phyloP scores from a whole-genome alignment of 768 basidiomycete species.

The Russula griseocarnosa region DNA sequence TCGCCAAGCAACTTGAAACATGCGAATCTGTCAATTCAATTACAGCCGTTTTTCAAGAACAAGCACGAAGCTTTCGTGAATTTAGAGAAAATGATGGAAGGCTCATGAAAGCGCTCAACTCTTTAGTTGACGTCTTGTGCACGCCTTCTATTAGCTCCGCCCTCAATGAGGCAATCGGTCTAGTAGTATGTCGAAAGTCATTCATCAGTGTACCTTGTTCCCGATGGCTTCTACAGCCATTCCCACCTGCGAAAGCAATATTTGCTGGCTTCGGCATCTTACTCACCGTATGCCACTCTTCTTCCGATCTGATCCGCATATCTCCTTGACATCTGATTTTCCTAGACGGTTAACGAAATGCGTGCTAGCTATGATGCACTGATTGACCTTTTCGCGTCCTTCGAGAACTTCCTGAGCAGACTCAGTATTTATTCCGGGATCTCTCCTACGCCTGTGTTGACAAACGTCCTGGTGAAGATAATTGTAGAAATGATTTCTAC shows the following conservation, averaged over 20 bases:
- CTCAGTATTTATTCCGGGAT: neutral
- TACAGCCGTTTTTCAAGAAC: neutral
- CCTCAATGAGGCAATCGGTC: neutral
- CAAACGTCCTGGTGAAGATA: neutral
- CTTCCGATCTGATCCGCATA: neutral
- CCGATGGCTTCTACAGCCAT: neutral
- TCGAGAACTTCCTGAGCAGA: slow-evolving; percentile 5
- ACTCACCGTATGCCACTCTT: neutral
- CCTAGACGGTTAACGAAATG: neutral
- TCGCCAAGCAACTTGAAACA: neutral
- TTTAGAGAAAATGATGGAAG: neutral
- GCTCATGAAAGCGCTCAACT: neutral
- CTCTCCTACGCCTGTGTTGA: neutral
- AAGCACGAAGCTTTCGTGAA: neutral
- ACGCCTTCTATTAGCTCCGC: neutral
- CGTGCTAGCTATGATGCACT: neutral
- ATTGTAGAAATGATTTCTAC: slow-evolving; percentile 3
- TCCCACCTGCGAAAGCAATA: neutral
- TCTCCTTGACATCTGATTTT: neutral
- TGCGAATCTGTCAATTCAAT: neutral
- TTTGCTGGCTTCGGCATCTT: neutral
- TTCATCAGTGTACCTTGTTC: neutral
- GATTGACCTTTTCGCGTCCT: slow-evolving; percentile 1
- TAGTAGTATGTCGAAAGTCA: neutral
- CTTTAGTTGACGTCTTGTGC: neutral